phyloP scores from a whole-genome alignment of 1,284 basidiomycete species.

The Boletus sp. region DNA sequence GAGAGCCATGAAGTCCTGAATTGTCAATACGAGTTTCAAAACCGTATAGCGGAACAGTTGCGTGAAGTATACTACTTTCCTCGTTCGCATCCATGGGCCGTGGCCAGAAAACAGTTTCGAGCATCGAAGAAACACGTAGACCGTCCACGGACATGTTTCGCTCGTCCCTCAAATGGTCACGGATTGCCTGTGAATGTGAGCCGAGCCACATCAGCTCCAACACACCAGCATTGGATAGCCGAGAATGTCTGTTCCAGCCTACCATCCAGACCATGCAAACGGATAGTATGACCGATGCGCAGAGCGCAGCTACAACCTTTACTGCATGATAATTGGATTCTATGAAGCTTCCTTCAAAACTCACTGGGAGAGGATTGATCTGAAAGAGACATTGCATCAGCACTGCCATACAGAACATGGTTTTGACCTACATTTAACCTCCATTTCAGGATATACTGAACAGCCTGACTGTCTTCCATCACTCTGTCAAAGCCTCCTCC shows the following conservation, averaged over 20 bases:
- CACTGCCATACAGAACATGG: background rate
- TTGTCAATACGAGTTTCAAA: too few species aligned
- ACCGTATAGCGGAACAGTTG: background rate
- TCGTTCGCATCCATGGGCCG: background rate
- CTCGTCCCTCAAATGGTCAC: background rate
- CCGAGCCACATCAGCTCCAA: constrained; percentile 1
- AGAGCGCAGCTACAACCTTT: background rate
- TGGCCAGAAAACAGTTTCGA: background rate
- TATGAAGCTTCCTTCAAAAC: background rate
- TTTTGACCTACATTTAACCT: background rate
- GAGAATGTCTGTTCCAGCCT: background rate
- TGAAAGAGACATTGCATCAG: background rate
- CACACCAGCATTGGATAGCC: background rate
- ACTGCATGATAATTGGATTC: background rate
- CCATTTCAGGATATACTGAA: background rate
- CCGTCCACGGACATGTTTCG: background rate
- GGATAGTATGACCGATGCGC: background rate
- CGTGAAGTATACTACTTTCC: background rate
- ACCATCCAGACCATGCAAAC: background rate
- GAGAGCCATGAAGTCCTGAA: background rate
- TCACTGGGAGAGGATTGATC: constrained; percentile 2
- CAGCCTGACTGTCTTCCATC: background rate
- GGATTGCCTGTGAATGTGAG: background rate
- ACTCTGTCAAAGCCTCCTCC: constrained; percentile 2
- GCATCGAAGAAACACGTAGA: background rate